phyloP scores from a whole-genome alignment of 352 stramenopile species.

The Pythium phragmitis region DNA sequence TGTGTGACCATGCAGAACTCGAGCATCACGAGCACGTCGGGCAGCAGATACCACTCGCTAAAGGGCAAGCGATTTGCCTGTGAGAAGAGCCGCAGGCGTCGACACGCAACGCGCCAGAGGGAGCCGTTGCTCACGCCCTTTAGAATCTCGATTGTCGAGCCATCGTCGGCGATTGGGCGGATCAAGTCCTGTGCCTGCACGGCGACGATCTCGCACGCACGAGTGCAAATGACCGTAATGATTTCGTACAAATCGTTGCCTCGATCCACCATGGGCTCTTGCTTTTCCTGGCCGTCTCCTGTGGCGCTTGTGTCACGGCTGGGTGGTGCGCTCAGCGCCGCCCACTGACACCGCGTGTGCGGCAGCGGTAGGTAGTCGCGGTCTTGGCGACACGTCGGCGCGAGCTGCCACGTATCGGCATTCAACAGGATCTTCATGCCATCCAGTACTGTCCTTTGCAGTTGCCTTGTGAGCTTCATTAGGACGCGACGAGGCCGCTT shows the following conservation, averaged over 20 bases:
- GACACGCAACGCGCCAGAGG: slow-evolving; percentile 43
- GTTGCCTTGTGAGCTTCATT: slow-evolving; percentile 48
- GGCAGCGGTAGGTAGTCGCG: slow-evolving; percentile 16
- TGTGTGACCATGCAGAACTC: slow-evolving; percentile 43
- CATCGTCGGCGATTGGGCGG: slow-evolving; percentile 36
- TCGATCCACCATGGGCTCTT: neutral
- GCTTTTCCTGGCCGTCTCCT: neutral
- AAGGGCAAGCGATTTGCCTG: slow-evolving; percentile 44
- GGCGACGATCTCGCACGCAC: slow-evolving; percentile 48
- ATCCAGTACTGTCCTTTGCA: slow-evolving; percentile 42
- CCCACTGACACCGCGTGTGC: neutral
- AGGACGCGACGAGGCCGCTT: slow-evolving; percentile 49
- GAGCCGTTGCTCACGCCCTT: slow-evolving; percentile 28
- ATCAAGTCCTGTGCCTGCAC: slow-evolving; percentile 53
- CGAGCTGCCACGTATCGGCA: slow-evolving; percentile 56
- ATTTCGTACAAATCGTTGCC: slow-evolving; percentile 45
- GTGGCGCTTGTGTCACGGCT: neutral
- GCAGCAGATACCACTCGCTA: slow-evolving; percentile 46
- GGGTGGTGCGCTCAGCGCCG: neutral
- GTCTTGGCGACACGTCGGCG: slow-evolving; percentile 24
- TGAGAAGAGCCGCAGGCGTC: slow-evolving; percentile 56
- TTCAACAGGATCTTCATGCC: slow-evolving; percentile 53
- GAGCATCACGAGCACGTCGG: slow-evolving; percentile 33
- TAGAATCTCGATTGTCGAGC: slow-evolving; percentile 30
- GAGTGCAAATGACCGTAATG: slow-evolving; percentile 49